phyloP scores from a whole-genome alignment of 1,139 yeast species.

The Blastobotrys niveus region DNA sequence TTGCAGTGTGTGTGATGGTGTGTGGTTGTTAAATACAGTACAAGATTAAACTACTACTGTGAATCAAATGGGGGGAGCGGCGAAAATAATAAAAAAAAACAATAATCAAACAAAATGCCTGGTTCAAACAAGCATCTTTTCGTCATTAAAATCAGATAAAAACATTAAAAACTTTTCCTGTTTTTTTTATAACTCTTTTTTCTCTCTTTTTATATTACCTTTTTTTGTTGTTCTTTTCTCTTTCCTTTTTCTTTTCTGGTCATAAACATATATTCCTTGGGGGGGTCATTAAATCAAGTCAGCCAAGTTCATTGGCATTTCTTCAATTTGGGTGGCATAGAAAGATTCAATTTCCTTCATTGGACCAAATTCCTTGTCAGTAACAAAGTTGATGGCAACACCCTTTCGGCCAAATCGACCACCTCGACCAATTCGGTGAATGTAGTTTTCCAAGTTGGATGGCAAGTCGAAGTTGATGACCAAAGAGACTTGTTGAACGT shows the following conservation, averaged over 20 bases:
- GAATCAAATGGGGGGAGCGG: no score
- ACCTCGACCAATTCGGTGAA: slow-evolving; percentile 91
- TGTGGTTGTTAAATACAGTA: no score
- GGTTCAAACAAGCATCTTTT: no score
- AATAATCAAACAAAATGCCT: no score
- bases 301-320: slow-evolving; percentile 69
- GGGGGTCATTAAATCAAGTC: slow-evolving; percentile 14
- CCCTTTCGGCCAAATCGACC: slow-evolving; percentile 97
- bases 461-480: slow-evolving; percentile 94
- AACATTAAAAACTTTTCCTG: not conserved
- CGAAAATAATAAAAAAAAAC: no score
- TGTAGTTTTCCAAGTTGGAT: slow-evolving; percentile 74
- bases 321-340: slow-evolving; percentile 72
- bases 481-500: slow-evolving; percentile 93
- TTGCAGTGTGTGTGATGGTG: no score
- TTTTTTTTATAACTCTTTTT: slow-evolving; percentile 2
- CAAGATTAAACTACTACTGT: no score
- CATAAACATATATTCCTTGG: not conserved
- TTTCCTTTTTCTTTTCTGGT: not conserved
- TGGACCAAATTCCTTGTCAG: slow-evolving; percentile 56
- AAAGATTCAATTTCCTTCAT: slow-evolving; percentile 68
- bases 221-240: not conserved
- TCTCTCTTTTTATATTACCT: not conserved
- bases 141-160: not conserved
- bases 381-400: slow-evolving; percentile 82